phyloP scores from a whole-genome alignment of 1,139 yeast genomes.

The Trichomonascaceae sp. region DNA sequence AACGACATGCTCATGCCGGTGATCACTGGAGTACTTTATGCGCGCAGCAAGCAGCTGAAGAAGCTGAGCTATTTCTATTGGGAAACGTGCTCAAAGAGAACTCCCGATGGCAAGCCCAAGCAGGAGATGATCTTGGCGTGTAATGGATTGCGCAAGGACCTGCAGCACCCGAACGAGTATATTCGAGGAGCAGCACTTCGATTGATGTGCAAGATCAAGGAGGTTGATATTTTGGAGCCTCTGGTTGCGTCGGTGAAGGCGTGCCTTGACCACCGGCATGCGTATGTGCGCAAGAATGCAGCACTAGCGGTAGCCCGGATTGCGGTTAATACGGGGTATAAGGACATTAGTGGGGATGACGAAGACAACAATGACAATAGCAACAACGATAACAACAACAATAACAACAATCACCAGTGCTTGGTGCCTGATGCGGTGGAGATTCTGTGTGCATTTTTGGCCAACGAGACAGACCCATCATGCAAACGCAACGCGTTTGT shows the following conservation, averaged over 20 bases:
- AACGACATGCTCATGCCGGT: conserved; percentile 96
- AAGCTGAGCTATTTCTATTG: conserved; percentile 89
- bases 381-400: no score
- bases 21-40: conserved; percentile 94
- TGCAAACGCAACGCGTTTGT: conserved; percentile 95
- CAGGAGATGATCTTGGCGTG: conserved; percentile 98
- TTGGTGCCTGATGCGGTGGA: conserved; percentile 93
- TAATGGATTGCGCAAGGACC: conserved; percentile 93
- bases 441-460: conserved; percentile 57
- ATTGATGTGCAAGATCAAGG: conserved; percentile 79
- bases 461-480: conserved; percentile 79
- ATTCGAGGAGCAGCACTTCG: conserved; percentile 92
- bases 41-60: conserved; percentile 79
- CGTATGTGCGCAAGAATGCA: conserved; percentile 95
- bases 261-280: conserved; percentile 92
- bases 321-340: conserved; percentile 31
- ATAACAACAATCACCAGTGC: conserved; percentile 55
- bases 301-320: conserved; percentile 82
- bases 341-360: not conserved
- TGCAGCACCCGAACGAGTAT: conserved; percentile 96
- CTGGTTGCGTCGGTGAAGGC: conserved; percentile 85
- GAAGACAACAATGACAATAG: not conserved
- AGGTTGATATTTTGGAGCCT: conserved; percentile 89
- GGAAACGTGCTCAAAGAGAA: conserved; percentile 95
- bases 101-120: conserved; percentile 77